These are phyloP conservation scores for Leccinum cinnamomeum DNA, from an alignment of 1,284 basidiomycete genomes.

Conservation along the genomic window DNA sequence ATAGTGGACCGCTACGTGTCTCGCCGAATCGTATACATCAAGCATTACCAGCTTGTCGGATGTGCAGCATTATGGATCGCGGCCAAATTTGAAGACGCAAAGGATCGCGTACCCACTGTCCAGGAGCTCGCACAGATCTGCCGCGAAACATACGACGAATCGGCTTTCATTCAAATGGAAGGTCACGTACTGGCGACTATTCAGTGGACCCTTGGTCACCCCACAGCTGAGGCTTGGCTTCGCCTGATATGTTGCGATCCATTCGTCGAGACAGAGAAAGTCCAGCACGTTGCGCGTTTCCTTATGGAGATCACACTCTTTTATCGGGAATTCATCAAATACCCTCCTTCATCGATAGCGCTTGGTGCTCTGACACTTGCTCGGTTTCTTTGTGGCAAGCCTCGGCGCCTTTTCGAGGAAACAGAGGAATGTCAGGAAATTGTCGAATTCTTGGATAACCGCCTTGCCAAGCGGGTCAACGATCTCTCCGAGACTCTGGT, in stretches of 20 bases:
- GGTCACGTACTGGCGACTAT: constrained; percentile 96
- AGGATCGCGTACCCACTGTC: constrained; percentile 96
- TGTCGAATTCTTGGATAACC: constrained; percentile 82
- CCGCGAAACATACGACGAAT: constrained; percentile 93
- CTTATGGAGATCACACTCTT: constrained; percentile 98
- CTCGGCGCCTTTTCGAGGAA: constrained; percentile 76
- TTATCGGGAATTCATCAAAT: constrained; percentile 92
- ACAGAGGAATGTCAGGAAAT: constrained; percentile 75
- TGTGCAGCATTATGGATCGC: constrained; percentile 99
- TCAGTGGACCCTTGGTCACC: constrained; percentile 96
- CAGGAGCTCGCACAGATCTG: constrained; percentile 94
- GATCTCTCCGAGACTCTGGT: constrained; percentile 91
- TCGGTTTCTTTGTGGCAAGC: constrained; percentile 81
- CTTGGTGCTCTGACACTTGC: constrained; percentile 87
- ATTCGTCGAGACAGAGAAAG: constrained; percentile 79
- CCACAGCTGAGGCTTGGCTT: constrained; percentile 97
- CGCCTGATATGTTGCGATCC: constrained; percentile 74
- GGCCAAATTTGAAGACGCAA: constrained; percentile 98
- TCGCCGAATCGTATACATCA: constrained; percentile 97
- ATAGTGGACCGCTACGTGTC: constrained; percentile 99
- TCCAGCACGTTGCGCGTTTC: constrained; percentile 94
- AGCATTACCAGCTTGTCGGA: constrained; percentile 99
- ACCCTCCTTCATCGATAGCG: constrained; percentile 85
- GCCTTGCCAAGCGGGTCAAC: constrained; percentile 83
- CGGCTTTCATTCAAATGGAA: constrained; percentile 97